phyloP scores from a whole-genome alignment of 2,329 filamentous ascomycete species.

The Microsporum ferrugineum region DNA sequence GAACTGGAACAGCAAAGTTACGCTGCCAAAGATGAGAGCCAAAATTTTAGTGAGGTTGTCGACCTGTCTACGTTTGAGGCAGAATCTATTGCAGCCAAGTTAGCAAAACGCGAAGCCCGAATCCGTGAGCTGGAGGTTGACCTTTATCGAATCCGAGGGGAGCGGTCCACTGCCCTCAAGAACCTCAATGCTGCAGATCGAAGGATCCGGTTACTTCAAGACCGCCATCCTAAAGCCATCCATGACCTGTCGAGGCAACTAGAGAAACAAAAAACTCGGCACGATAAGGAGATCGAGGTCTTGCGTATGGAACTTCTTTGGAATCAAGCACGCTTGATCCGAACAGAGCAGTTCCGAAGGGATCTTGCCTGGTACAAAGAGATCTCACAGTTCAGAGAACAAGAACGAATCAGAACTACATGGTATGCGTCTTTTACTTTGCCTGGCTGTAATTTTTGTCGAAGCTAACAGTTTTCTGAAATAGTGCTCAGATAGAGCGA shows the following conservation, averaged over 20 bases:
- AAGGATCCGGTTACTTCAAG: constrained; percentile 39
- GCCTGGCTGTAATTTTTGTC: not conserved
- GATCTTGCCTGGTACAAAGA: constrained; percentile 80
- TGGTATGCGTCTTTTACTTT: constrained; percentile 54
- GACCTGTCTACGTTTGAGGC: constrained; percentile 39
- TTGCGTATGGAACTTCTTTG: constrained; percentile 83
- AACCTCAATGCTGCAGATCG: constrained; percentile 31
- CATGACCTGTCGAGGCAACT: constrained; percentile 34
- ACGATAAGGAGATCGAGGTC: constrained; percentile 61
- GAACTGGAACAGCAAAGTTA: constrained; percentile 42
- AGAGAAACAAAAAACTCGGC: constrained; percentile 36
- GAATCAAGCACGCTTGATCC: constrained; percentile 67
- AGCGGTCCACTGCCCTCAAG: constrained; percentile 32
- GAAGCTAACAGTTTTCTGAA: constrained; percentile 12
- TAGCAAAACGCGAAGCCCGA: constrained; percentile 56
- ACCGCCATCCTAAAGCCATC: constrained; percentile 53
- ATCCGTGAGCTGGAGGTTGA: constrained; percentile 48
- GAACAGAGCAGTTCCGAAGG: constrained; percentile 68
- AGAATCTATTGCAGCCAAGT: constrained; percentile 60
- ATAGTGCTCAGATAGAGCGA: constrained; percentile 83
- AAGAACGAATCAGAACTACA: constrained; percentile 41
- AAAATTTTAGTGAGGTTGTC: constrained; percentile 36
- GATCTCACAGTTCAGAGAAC: constrained; percentile 70
- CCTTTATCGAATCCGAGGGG: constrained; percentile 49
- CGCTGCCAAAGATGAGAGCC: constrained; percentile 31